Base-by-base conservation (phyloP, 2,329 filamentous ascomycete genomes). In the Cytospora leucostoma region DNA sequence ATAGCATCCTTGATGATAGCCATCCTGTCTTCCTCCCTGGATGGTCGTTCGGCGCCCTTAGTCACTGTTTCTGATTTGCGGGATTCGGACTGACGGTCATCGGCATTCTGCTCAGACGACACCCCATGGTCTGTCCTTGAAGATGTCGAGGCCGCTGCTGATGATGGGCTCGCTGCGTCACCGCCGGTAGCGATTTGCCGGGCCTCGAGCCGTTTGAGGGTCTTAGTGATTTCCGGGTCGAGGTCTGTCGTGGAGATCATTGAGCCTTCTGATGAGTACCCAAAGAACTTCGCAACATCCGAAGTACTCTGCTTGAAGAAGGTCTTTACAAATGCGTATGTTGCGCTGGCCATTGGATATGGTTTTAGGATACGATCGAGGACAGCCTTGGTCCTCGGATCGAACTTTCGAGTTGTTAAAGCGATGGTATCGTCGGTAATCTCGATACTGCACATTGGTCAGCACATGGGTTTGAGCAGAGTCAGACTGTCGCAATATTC, bases 291-390 rank as follows among this genome's bases (percentile, higher is more conserved):
- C 21, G 76, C 76, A 1, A 84, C 70, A 34, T 78, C 76, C 6
- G 73, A 66, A 8, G 76, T 73, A 17, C 84, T 79, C 59, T 82
- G 78, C 56, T 76, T 77, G 27, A 79, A 69, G 7, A 86, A 71
- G 1, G 79, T 79, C 40, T 77, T 80, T 10, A 79, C 70, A 67
- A 87, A 85, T 1, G 78, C 80, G 79, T 82, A 86, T 2, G 78
- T 74, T 0, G 84, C 81, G 56, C 80, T 65, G 6, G 80, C 77
- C 2, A 86, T 70, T 2, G 83, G 79, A 49, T 78, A 78, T 2
- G 86, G 86, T 75, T 81, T 86, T 4, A 88, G 72, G 2, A 78
- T 76, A n/a, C 80, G 79, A 49, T 78, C 74, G 13, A 84, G 71
- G 59, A 77, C 74, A 61, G 77, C 74, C 21, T 80, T 83, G 0